Conservation (phyloP, 768 basidiomycete species). For the Mycena latifolia region DNA sequence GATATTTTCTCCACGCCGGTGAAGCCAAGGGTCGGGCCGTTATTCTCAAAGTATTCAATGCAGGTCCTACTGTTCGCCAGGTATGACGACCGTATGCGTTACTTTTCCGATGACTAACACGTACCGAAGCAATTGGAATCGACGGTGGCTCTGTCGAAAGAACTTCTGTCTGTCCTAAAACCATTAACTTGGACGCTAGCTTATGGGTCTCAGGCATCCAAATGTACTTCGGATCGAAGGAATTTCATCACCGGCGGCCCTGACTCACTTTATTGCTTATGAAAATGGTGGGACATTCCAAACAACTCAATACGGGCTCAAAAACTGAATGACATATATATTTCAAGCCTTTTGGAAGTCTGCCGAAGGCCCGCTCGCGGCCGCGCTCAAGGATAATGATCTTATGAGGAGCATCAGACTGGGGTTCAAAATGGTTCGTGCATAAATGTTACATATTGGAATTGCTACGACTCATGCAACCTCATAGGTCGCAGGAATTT, state of each 20-base stretch:
- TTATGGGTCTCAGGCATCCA: neutral
- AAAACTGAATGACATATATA: neutral
- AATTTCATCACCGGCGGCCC: slow-evolving; percentile 3
- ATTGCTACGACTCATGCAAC: no score
- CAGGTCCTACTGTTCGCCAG: neutral
- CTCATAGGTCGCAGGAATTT: slow-evolving; percentile 12
- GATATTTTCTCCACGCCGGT: slow-evolving; percentile 14
- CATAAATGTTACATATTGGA: neutral
- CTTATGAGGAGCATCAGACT: slow-evolving; percentile 8
- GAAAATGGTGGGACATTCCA: neutral
- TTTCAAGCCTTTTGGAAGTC: slow-evolving; percentile 9
- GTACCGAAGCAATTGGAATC: slow-evolving; percentile 1
- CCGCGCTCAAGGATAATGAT: slow-evolving; percentile 9
- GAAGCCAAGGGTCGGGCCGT: neutral
- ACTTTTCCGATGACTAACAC: neutral
- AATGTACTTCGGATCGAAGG: no score
- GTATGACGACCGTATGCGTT: neutral
- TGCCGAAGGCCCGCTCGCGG: slow-evolving; percentile 14
- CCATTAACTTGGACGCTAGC: neutral
- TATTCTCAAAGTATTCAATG: slow-evolving; percentile 11
- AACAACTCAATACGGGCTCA: neutral
- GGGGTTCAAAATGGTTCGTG: slow-evolving; percentile 9
- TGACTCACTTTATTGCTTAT: slow-evolving; percentile 3
- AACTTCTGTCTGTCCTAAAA: neutral
- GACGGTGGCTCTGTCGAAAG: neutral